Evolutionary conservation across 768 basidiomycete genomes (phyloP), one percentile per base, ranked within the genome.

Genomic region (Collybia mongolica): DNA sequence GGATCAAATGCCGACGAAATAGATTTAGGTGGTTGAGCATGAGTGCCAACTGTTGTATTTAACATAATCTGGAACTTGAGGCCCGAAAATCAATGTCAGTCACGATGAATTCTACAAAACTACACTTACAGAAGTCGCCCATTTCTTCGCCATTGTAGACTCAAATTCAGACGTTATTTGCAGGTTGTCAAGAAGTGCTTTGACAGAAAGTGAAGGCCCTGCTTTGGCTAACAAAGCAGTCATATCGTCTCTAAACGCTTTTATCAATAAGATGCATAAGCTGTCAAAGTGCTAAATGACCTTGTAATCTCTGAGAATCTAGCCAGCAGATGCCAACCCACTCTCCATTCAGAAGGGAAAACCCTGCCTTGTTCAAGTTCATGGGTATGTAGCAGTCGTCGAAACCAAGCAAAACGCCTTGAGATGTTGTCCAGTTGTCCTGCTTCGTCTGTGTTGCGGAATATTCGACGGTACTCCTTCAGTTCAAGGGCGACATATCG

Each of bases 361-460:
- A 91, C 80, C 12, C 81, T 73, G 0, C 87, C 88, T 53, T 89
- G 85, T 57, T 97, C 95, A 6, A 90, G 78, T 58, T 98, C 95
- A 65, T 97, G 91, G 5, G 81, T 83, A 50, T 86, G 83, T 18
- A 99, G 70, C 24, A 94, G 66, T 23, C 95, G 81, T 18, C 89
- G 77, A 70, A 98, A 98, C 94, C 95, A 99, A 3, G 94, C 92
- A 58, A 93, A 98, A 37, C 97, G 82, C 14, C 97, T 76, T 0
- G 92, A 83, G 5, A 97, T 77, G 56, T 99, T 99, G 71, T 99
- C 97, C 40, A 99, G 75, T 60, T 97, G 93, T 3, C 96, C 97
- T 1, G 97, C 93, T 68, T 98, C 97, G 55, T 97, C 94, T 5
- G 85, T 86, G 6, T 90, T 82, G 43, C 90, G 84, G 71, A 99